A percentile compares a stretch with the other conserved stretches of the same genome.
Evolutionary conservation across 495 filamentous ascomycete species (phyloP).

Genomic region (Aspergillus kassunensis): DNA sequence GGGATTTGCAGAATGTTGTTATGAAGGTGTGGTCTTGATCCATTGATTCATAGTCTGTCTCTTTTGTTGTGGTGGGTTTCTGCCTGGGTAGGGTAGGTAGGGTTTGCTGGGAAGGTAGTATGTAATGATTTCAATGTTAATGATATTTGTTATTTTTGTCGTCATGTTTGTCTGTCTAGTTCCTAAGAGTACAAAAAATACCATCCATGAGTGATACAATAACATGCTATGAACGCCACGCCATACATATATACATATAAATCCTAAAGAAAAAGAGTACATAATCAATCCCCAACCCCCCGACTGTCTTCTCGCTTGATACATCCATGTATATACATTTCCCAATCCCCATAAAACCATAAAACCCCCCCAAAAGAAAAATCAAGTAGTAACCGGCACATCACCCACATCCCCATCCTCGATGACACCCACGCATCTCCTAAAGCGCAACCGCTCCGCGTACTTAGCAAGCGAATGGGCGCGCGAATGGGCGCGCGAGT

Average conservation of each 20-base stretch:
- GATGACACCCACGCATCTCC: not conserved
- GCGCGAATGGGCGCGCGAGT: not conserved
- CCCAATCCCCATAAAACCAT: too few relatives aligned
- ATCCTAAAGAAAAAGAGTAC: too few relatives aligned
- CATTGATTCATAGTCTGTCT: not conserved
- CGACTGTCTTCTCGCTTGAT: too few relatives aligned
- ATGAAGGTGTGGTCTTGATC: constrained; percentile 9
- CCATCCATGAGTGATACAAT: too few relatives aligned
- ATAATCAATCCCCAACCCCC: not conserved
- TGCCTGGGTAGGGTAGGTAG: not conserved
- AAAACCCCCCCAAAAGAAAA: not conserved
- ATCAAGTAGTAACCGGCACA: not conserved
- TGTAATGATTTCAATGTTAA: not conserved
- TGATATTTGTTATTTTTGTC: not conserved
- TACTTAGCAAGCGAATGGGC: not conserved
- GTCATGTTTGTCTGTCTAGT: not conserved
- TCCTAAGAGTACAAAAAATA: too few relatives aligned
- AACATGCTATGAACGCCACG: too few relatives aligned
- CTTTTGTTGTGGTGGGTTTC: not conserved
- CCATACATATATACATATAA: too few relatives aligned
- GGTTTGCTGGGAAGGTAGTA: not conserved
- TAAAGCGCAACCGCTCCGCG: not conserved
- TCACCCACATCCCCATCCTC: not conserved
- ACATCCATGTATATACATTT: too few relatives aligned
- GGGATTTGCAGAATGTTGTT: constrained; percentile 10